Percentiles rank a stretch among this genome's conserved stretches.
Conservation (phyloP, 2,329 filamentous ascomycete genomes). For the Leptographium flavum region DNA sequence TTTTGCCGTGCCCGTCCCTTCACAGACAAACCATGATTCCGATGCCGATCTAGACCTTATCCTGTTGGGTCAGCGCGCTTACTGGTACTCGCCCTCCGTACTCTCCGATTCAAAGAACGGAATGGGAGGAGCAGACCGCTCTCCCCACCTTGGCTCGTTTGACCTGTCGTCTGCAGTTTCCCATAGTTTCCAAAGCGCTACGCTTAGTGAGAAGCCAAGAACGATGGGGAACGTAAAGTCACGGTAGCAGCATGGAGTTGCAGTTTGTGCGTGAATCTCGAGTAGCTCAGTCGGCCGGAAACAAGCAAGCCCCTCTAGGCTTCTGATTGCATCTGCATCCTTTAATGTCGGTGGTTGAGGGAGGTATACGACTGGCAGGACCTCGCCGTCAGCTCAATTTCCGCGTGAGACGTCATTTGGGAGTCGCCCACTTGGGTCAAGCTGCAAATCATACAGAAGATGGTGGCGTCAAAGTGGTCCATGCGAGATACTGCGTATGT, state of each 20-base stretch:
- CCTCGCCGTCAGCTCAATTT: background rate
- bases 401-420: background rate
- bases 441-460: background rate
- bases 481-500: constrained; percentile 3
- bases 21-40: no score
- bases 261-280: no score
- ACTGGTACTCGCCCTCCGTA: no score
- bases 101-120: no score
- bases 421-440: background rate
- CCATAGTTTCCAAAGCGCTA: no score
- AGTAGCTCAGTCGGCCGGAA: no score
- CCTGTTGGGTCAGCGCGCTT: constrained; percentile 9
- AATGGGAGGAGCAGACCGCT: no score
- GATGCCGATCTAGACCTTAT: background rate
- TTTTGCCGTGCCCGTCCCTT: background rate
- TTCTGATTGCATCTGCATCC: background rate
- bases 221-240: no score
- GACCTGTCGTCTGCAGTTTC: no score
- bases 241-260: no score
- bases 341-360: background rate
- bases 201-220: no score
- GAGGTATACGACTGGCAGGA: background rate
- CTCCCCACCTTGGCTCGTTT: no score
- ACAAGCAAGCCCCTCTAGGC: background rate
- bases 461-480: background rate